Percentiles rank a stretch among this genome's conserved stretches.
These are phyloP conservation scores for Epithemia pelagica DNA, from an alignment of 108 stramenopile genomes.

Conservation along the genomic window DNA sequence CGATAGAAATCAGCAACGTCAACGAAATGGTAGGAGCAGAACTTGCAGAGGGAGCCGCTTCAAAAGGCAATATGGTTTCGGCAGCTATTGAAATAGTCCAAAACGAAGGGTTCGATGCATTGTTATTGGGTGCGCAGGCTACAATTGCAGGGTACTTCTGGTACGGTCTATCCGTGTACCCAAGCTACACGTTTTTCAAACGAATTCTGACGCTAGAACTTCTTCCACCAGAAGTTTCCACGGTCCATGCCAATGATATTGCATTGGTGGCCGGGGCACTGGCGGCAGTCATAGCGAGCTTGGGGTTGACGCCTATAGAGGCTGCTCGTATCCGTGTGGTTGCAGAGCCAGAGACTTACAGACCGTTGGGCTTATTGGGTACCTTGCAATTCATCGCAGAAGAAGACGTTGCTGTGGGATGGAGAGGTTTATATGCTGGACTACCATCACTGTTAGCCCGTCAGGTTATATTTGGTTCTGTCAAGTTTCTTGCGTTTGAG, in stretches of 20 bases:
- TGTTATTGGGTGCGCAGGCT: slow-evolving; percentile 82
- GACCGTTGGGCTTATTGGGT: slow-evolving; percentile 49
- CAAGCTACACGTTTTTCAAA: slow-evolving; percentile 88
- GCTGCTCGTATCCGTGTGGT: slow-evolving; percentile 86
- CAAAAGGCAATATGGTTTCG: neutral
- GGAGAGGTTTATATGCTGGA: slow-evolving; percentile 76
- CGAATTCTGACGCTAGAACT: slow-evolving; percentile 39
- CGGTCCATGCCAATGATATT: slow-evolving; percentile 61
- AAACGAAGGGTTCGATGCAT: slow-evolving; percentile 62
- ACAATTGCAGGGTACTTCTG: slow-evolving; percentile 88
- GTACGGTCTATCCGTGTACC: slow-evolving; percentile 93
- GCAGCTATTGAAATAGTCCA: slow-evolving; percentile 47
- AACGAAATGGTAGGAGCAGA: neutral
- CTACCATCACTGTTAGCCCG: slow-evolving; percentile 85
- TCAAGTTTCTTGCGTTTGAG: slow-evolving; percentile 93
- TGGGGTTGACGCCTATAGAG: slow-evolving; percentile 83
- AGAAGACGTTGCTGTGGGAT: slow-evolving; percentile 52
- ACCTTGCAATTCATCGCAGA: slow-evolving; percentile 55
- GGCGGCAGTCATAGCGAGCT: slow-evolving; percentile 80
- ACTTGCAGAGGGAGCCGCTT: neutral
- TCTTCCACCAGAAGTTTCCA: slow-evolving; percentile 42
- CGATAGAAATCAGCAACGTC: slow-evolving; percentile 26
- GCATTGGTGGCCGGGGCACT: slow-evolving; percentile 85
- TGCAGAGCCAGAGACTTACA: slow-evolving; percentile 70
- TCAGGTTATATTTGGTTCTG: slow-evolving; percentile 90